Base-by-base conservation (phyloP, 169 alveolate species). In the Cyclospora cayetanensis region DNA sequence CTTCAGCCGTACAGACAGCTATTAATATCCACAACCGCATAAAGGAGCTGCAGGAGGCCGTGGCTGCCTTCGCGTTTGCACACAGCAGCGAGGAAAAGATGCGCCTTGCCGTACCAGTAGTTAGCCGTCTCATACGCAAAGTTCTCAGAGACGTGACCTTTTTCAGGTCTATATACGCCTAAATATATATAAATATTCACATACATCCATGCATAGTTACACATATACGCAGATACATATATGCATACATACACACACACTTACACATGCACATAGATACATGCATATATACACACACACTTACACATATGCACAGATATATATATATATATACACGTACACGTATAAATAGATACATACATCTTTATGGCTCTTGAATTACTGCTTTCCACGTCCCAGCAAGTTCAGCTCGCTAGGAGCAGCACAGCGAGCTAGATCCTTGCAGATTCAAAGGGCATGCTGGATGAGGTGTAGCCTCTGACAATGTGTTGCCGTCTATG, bases 61-160 rank as follows among this genome's bases (percentile, higher is more conserved):
- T 82, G 34, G 72, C 90, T 82, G 80, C 90, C 20, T 55, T 55
- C n/a, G 90, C 74, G 34, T 42, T 34, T 50, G 90, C 80, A 0
- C 79, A 60, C 18, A 82, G 90, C 60, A 55, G 94, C 53, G 97
- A 95, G 31, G 97, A 96, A 60, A 96, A 96, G 76, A 90, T 96
- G 25, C 88, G 97, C 52, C 95, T 96, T 7, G 98, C 97, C 0
- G 95, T 93, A 50, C 95, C 94, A 41, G 95, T 96, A 35, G 98
- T 96, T 5, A 95, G 97, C 70, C 92, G 93, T 43, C 94, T 96
- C 43, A 90, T 96, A 29, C 80, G 94, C 34, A 96, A 96, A 74
- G 86, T 96, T 35, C 77, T 96, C 27, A 96, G 96, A 80, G 98
- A 96, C 77, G 96, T 95, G 27, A 95, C 98, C 41, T 91, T 91